phyloP scores from a whole-genome alignment of 1,139 yeast species.

The Yamadazyma triangularis region DNA sequence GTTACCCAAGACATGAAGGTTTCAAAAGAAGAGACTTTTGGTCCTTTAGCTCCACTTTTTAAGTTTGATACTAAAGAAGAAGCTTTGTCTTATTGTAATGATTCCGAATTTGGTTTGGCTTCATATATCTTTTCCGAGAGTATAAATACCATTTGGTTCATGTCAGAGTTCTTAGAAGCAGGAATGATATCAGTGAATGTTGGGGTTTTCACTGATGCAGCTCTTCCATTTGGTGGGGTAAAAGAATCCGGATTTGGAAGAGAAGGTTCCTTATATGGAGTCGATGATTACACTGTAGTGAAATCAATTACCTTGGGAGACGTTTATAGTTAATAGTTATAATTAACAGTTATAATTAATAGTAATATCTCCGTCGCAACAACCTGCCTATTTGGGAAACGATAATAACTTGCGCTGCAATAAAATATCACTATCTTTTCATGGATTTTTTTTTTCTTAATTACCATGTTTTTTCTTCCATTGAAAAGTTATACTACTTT shows the following conservation, averaged over 20 bases:
- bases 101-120: conserved; percentile 42
- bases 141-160: conserved; percentile 53
- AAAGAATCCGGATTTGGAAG: conserved; percentile 48
- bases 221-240: conserved; percentile 48
- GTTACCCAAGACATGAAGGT: conserved; percentile 39
- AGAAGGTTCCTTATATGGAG: conserved; percentile 46
- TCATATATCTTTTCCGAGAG: conserved; percentile 39
- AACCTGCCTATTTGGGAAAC: too few species aligned
- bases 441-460: too few species aligned
- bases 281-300: conserved; percentile 40
- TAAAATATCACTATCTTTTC: too few species aligned
- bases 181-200: conserved; percentile 48
- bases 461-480: too few species aligned
- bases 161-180: conserved; percentile 37
- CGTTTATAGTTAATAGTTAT: conserved; percentile 23
- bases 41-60: conserved; percentile 42
- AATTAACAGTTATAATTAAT: too few species aligned
- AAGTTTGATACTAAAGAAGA: conserved; percentile 38
- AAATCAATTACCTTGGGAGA: conserved; percentile 39
- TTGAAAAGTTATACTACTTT: too few species aligned
- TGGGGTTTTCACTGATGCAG: conserved; percentile 44
- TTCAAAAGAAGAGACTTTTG: conserved; percentile 42
- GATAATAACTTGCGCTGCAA: too few species aligned
- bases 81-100: conserved; percentile 34
- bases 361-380: too few species aligned